Conservation (phyloP, 169 alveolate genomes). For the Plasmodium ovale region DNA sequence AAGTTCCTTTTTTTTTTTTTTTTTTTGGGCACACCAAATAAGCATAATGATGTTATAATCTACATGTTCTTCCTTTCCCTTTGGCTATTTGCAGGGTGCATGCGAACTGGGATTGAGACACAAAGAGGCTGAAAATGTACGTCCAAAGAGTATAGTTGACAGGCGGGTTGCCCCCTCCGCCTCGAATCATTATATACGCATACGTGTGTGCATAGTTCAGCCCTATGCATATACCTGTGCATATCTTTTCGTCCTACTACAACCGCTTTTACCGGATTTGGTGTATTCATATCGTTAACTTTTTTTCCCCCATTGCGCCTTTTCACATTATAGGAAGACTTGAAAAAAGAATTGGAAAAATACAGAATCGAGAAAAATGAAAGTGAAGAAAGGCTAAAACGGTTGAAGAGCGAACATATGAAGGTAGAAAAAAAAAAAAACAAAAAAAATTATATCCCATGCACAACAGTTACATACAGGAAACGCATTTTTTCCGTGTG, state of each 20-base stretch:
- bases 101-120: no score
- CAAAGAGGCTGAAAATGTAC: no score
- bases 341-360: slow-evolving; percentile 14
- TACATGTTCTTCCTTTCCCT: no score
- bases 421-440: slow-evolving; percentile 20
- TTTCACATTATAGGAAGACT: slow-evolving; percentile 3
- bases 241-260: not conserved
- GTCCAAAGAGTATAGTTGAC: no score
- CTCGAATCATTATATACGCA: not conserved
- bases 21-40: no score
- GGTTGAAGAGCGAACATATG: slow-evolving; percentile 1
- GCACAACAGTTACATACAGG: not conserved
- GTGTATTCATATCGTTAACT: not conserved
- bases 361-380: slow-evolving; percentile 16
- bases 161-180: no score
- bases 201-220: not conserved
- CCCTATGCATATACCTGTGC: not conserved
- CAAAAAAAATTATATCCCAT: not conserved
- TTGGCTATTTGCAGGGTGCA: no score
- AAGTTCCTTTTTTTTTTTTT: no score
- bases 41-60: no score
- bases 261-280: no score
- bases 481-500: no score
- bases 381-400: slow-evolving; percentile 9
- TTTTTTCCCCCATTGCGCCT: no score